Evolutionary conservation across 1,139 yeast species (phyloP), one percentile per base, ranked within the genome.

Genomic region (Yamadazyma atmosphaerica): DNA sequence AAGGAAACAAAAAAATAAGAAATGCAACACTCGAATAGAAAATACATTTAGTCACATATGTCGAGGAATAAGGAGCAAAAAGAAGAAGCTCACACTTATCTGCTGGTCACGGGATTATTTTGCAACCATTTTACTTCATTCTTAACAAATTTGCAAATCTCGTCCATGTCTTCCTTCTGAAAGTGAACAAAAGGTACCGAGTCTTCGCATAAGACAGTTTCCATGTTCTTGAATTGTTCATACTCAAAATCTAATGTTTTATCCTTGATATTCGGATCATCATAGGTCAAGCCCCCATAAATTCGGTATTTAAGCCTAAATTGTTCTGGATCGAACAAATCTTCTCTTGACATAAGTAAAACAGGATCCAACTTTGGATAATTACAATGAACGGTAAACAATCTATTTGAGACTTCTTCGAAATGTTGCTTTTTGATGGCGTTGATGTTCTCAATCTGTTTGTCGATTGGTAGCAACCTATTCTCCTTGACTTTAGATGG

Each of bases 301-400:
- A 66, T 39, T 41, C 65, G 55, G 43, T 63, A 62, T 34, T 57
- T 63, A 33, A 66, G 44, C 33, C 46, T 52, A 19, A 55, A 47
- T 5, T 53, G 46, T 12, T 52, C 56, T n/a, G 40, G 23, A 43
- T 68, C 72, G 38, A 44, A 65, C 10, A 67, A 43, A 19, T 58
- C 61, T 3, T 53, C 58, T 33, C 57, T 54, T 4, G 41, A 42
- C 51, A 58, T 54, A 17, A 61, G 52, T 23, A 48, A 50, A 4
- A 55, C 27, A 2, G 73, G 74, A 42, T 67, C 72, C 21, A 67
- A 42, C 42, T 68, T 68, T 1, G 74, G 74, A 40, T 51, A 63
- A 43, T 68, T 67, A 44, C 72, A 66, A 47, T 68, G 74, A 23
- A 68, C 40, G 2, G 70, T 45, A 37, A 65, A 65, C n/a, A 63